Evolutionary conservation across 2,329 filamentous ascomycete species (phyloP), one percentile per base, ranked within the genome.

Genomic region (Penicillium brasilianum): DNA sequence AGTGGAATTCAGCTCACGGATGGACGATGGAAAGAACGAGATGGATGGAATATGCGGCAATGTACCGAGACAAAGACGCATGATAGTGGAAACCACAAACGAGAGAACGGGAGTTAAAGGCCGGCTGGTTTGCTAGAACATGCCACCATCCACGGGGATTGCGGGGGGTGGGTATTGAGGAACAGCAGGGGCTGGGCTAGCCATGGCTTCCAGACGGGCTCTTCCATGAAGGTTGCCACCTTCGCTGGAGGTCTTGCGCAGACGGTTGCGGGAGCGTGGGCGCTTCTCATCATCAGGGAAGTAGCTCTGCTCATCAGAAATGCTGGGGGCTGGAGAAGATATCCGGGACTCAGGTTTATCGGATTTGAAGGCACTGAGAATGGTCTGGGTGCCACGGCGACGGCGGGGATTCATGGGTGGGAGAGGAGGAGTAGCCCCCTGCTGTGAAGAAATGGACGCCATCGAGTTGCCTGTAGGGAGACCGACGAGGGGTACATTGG

Each of bases 351-450:
- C 77, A 18, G 64, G 61, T 60, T 68, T 77, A 18, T 78, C 77
- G 43, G 66, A 65, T 59, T 76, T 79, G 62, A 79, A 74, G 34
- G 69, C 78, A 55, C 64, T 76, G 55, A 76, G 66, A 46, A 76
- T 80, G 57, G 70, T 80, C 65, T 76, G 80, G 32, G 72, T 80
- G 66, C 72, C 83, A 14, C 83, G 82, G 56, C 84, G 81, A 46
- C 86, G 80, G 60, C 83, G 82, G 0, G 86, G 85, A 68, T 88
- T 87, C 80, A 87, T 85, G 0, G 84, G 82, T 30, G 85, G 85
- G 7, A 88, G 73, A 1, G 85, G 84, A 11, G 85, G 74, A n/a
- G 75, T 73, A 66, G 78, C 80, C 51, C 83, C 84, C 77, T 82
- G 76, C 77, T 82, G 76, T 5, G 81, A 83, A 1, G 84, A 82